These are phyloP conservation scores for Alternaria infectoria DNA, from an alignment of 2,329 filamentous ascomycete species.

Conservation along the genomic window DNA sequence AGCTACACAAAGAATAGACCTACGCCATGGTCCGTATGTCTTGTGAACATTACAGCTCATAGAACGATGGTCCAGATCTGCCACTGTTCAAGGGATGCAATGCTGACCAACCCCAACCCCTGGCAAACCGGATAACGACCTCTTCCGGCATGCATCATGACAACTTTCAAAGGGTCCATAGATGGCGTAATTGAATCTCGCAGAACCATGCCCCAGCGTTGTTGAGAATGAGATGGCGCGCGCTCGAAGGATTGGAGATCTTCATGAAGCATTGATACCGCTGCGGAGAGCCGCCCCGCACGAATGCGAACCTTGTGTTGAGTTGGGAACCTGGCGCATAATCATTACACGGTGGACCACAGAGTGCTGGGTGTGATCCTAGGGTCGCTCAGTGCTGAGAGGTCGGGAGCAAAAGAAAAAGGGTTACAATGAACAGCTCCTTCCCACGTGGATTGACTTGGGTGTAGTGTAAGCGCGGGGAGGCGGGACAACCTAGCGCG, in stretches of 20 bases:
- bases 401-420: neutral
- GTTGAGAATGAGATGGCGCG: neutral
- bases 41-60: too few relatives aligned
- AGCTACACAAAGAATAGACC: neutral
- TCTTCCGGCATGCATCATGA: neutral
- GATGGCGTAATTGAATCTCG: neutral
- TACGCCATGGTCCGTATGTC: neutral
- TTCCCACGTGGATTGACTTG: constrained; percentile 11
- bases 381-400: neutral
- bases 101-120: neutral
- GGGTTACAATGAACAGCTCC: neutral
- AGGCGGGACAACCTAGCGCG: constrained; percentile 5
- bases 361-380: neutral
- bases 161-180: neutral
- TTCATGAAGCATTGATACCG: neutral
- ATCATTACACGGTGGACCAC: neutral
- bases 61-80: neutral
- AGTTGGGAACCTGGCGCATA: neutral
- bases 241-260: neutral
- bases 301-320: neutral
- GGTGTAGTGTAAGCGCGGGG: constrained; percentile 12
- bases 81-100: neutral
- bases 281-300: constrained; percentile 2
- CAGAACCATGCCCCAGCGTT: neutral
- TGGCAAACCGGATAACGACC: neutral